A percentile compares a stretch with the other conserved stretches of the same genome.
phyloP scores from a whole-genome alignment of 2,329 filamentous ascomycete species.

The Alternaria gaisen region DNA sequence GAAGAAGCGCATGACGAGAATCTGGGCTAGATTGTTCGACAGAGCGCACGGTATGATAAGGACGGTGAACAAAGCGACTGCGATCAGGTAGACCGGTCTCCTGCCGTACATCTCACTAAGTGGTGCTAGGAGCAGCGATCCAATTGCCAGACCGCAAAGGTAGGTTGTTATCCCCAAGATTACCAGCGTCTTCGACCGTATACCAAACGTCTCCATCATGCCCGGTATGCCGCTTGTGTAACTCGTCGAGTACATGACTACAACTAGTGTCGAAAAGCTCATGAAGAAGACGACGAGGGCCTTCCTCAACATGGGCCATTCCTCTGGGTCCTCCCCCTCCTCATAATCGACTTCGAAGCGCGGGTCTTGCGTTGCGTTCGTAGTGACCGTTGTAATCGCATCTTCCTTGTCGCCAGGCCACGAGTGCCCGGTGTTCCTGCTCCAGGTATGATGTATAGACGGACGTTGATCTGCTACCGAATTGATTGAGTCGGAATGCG shows the following conservation, averaged over 20 bases:
- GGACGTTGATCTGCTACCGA: constrained; percentile 32
- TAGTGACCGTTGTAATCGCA: constrained; percentile 41
- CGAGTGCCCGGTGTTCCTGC: constrained; percentile 45
- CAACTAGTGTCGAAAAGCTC: constrained; percentile 64
- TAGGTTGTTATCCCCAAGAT: constrained; percentile 83
- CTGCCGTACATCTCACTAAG: constrained; percentile 76
- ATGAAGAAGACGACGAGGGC: constrained; percentile 63
- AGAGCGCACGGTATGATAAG: constrained; percentile 77
- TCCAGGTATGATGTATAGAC: constrained; percentile 46
- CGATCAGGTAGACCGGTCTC: constrained; percentile 71
- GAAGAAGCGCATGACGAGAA: constrained; percentile 79
- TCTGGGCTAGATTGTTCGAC: constrained; percentile 70
- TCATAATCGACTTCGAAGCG: constrained; percentile 78
- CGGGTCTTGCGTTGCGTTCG: constrained; percentile 56
- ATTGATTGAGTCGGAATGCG: constrained; percentile 27
- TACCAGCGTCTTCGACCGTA: constrained; percentile 66
- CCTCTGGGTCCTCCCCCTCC: constrained; percentile 68
- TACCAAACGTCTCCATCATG: constrained; percentile 72
- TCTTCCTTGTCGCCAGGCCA: constrained; percentile 36
- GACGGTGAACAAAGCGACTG: constrained; percentile 70
- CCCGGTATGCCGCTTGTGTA: constrained; percentile 78
- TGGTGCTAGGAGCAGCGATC: constrained; percentile 77
- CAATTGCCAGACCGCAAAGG: constrained; percentile 75
- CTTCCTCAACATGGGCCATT: constrained; percentile 71
- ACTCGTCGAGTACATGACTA: constrained; percentile 72